A percentile compares a stretch with the other conserved stretches of the same genome.
These are phyloP conservation scores for Rhizopogon roseolus DNA, from an alignment of 768 basidiomycete genomes.

Conservation along the genomic window DNA sequence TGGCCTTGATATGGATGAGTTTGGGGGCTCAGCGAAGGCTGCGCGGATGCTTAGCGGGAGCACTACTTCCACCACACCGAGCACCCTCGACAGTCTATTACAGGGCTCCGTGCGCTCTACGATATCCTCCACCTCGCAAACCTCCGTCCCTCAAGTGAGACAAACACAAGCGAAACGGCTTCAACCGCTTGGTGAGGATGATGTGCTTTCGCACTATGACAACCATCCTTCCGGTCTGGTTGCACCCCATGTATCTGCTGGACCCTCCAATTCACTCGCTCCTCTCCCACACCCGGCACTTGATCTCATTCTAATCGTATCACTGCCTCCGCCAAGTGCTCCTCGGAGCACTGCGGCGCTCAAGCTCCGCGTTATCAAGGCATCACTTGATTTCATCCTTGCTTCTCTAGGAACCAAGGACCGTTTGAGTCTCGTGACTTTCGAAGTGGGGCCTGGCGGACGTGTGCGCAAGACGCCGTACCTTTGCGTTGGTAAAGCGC, in stretches of 20 bases:
- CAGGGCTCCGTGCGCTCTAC: conserved; percentile 65
- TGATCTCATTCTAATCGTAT: conserved; percentile 90
- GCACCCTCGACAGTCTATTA: conserved; percentile 60
- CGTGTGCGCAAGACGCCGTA: conserved; percentile 92
- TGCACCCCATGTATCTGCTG: conserved; percentile 66
- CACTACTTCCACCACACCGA: conserved; percentile 54
- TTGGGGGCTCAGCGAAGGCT: conserved; percentile 71
- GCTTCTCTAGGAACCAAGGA: conserved; percentile 74
- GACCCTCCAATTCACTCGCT: conserved; percentile 74
- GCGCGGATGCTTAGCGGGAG: conserved; percentile 79
- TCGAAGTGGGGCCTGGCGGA: conserved; percentile 82
- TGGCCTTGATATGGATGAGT: conserved; percentile 63
- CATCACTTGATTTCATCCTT: conserved; percentile 82
- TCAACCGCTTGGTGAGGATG: conserved; percentile 67
- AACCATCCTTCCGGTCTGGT: conserved; percentile 46
- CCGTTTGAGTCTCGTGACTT: conserved; percentile 86
- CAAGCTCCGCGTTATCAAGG: conserved; percentile 85
- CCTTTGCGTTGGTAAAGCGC: conserved; percentile 62
- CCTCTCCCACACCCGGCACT: conserved; percentile 83
- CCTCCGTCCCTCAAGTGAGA: conserved; percentile 40
- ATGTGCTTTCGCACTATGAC: conserved; percentile 57
- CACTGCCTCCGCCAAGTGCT: conserved; percentile 71
- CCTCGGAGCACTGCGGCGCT: conserved; percentile 77
- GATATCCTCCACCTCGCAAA: conserved; percentile 68
- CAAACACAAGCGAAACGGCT: conserved; percentile 39